Percentiles rank a stretch among this genome's conserved stretches.
Evolutionary conservation across 345 rosid genomes (phyloP).

Genomic region (Nephelium lappaceum): DNA sequence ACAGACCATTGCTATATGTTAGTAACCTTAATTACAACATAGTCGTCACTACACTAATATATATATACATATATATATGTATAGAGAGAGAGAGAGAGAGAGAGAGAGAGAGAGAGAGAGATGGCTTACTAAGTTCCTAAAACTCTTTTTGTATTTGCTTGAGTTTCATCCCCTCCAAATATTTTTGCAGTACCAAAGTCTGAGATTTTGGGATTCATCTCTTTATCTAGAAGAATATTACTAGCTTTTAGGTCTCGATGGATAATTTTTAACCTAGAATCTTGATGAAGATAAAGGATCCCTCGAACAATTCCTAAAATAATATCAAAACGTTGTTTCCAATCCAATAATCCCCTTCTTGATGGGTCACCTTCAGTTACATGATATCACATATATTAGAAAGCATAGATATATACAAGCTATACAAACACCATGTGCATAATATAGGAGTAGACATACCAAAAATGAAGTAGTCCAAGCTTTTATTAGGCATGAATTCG

Average conservation of each 20-base stretch:
- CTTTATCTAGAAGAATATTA: constrained; percentile 35
- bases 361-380: constrained; percentile 16
- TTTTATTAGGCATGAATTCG: too few species aligned
- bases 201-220: constrained; percentile 45
- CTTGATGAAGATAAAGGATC: constrained; percentile 42
- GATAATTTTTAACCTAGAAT: constrained; percentile 43
- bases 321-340: constrained; percentile 37
- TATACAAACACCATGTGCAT: neutral
- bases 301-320: constrained; percentile 44
- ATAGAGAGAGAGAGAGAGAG: too few species aligned
- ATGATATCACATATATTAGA: neutral
- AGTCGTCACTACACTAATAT: too few species aligned
- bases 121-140: constrained; percentile 42
- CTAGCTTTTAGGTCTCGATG: constrained; percentile 46
- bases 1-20: neutral
- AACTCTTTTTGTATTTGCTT: constrained; percentile 33
- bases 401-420: neutral
- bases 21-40: neutral
- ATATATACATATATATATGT: too few species aligned
- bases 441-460: neutral
- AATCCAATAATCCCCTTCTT: constrained; percentile 23
- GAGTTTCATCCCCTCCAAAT: constrained; percentile 26
- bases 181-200: constrained; percentile 46
- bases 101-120: too few species aligned
- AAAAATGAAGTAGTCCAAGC: neutral